Evolutionary conservation across 306 rosid genomes (phyloP), one percentile per base, ranked within the genome.

Genomic region (Malus orientalis): DNA sequence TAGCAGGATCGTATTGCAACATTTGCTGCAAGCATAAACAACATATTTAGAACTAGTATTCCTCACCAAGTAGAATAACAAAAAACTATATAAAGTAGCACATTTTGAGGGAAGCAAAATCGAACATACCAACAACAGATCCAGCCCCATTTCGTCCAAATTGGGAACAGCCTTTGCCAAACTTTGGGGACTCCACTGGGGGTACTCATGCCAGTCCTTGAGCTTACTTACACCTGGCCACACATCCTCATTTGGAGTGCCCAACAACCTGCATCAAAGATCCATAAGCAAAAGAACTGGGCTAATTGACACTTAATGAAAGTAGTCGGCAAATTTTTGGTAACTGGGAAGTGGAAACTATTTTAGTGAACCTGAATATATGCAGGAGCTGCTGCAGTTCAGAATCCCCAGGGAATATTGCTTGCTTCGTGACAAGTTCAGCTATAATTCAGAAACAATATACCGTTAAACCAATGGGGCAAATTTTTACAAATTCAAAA

Each of bases 301-400:
- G 23, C 15, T 55, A 44, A 72, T 42, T 22, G 40, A 73, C 11
- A 29, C 33, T 32, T 4, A 36, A 62, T 25, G 29, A 4, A 53
- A 63, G 22, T 27, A 61, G 14, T n/a, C 19, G 51, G 20, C 63
- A 64, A 74, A 64, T 1, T n/a, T 69, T 63, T 27, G 5, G 67
- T 20, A n/a, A 16, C 1, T 2, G 20, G 36, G n/a, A 15, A 32
- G 25, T 18, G 30, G 59, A 59, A 36, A 23, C 16, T 6, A 11
- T 77, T n/a, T 42, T 32, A 15, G 32, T 3, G 42, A 68, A 90
- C 97, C 93, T 92, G 90, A 95, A 95, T 79, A 95, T 92, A 77
- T 95, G 97, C 20, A 95, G 96, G 81, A 95, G 99, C 83, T 92
- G 99, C 73, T 92, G 99, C 89, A 95, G 90, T 83, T 95, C 99